phyloP scores from a whole-genome alignment of 2,329 filamentous ascomycete genomes.

The Xylaria sp. region DNA sequence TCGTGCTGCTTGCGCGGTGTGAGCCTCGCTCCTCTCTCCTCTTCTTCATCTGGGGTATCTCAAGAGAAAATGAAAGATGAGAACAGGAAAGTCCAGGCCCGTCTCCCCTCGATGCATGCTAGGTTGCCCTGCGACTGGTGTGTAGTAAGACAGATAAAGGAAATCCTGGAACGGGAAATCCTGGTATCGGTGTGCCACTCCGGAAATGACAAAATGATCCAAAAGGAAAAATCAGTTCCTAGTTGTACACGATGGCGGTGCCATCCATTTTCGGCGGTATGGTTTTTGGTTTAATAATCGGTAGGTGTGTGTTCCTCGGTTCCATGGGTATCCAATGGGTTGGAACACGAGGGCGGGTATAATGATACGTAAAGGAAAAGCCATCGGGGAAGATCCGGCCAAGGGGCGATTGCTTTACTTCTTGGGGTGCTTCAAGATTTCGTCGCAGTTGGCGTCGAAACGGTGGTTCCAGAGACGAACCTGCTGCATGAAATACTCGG shows the following conservation, averaged over 20 bases:
- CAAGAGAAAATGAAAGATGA: slow-evolving; percentile 34
- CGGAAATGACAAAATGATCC: slow-evolving; percentile 24
- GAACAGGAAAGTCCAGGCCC: slow-evolving; percentile 34
- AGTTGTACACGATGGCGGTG: slow-evolving; percentile 36
- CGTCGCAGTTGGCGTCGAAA: slow-evolving; percentile 94
- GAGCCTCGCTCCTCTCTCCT: slow-evolving; percentile 22
- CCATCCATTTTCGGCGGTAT: slow-evolving; percentile 24
- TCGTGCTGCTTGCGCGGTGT: slow-evolving; percentile 26
- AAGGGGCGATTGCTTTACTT: slow-evolving; percentile 43
- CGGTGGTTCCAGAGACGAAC: slow-evolving; percentile 89
- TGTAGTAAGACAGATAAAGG: slow-evolving; percentile 37
- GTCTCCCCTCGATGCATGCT: slow-evolving; percentile 32
- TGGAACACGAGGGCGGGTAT: slow-evolving; percentile 1
- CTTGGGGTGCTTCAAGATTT: slow-evolving; percentile 70
- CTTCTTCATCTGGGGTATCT: slow-evolving; percentile 35
- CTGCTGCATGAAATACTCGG: slow-evolving; percentile 89
- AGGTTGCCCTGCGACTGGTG: slow-evolving; percentile 34
- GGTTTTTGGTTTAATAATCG: slow-evolving; percentile 12
- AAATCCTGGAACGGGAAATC: slow-evolving; percentile 30
- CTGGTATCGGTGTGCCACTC: slow-evolving; percentile 26
- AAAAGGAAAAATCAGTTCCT: slow-evolving; percentile 29
- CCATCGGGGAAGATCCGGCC: slow-evolving; percentile 1
- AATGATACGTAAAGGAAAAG: slow-evolving; percentile 6
- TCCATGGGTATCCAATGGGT: slow-evolving; percentile 13
- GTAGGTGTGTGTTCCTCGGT: slow-evolving; percentile 2